Evolutionary conservation across 345 rosid species (phyloP), one percentile per base, ranked within the genome.

Genomic region (Anastatica hierochuntica): DNA sequence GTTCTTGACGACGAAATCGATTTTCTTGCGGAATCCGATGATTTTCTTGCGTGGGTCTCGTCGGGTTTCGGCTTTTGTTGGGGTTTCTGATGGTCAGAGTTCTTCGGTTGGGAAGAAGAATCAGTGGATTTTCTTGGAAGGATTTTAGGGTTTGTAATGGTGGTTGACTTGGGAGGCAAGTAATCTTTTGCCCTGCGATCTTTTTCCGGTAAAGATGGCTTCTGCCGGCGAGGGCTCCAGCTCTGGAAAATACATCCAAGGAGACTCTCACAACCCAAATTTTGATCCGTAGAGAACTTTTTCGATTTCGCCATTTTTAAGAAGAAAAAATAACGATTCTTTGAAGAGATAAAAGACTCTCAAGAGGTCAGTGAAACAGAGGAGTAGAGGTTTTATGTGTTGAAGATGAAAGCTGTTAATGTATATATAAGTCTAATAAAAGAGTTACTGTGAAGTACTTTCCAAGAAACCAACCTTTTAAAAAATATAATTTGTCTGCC

Each of bases 381-480:
- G 21, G 29, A 63, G 23, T 14, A 17, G 29, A 35, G 16, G 26
- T 38, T 58, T 45, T 66, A 14, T 12, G 17, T 24, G 51, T 39
- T 45, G 51, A 51, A 59, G 71, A 54, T 44, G 65, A 50, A 66
- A 65, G 58, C 5, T 49, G 40, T 66, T 36, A 18, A 31, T 6
- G 6, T 29, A 8, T 29, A 21, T 27, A 36, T 44, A 47, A 64
- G 68, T 55, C 37, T 30, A 52, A 56, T 14, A 46, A 42, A 49
- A 44, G 72, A 58, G 60, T 73, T 37, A 63, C 61, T 50, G 45
- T 49, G 51, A 80, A 73, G 94, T 77, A 80, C 78, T 79, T 82
- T 81, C 64, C 74, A 82, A 78, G 94, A 73, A 76, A 85, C 78
- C 61, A 42, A 49, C 75, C 62, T 75, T 69, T 38, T 60, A 3